Conservation (phyloP, 805 yeast genomes). For the Saccharomycopsis babjevae region DNA sequence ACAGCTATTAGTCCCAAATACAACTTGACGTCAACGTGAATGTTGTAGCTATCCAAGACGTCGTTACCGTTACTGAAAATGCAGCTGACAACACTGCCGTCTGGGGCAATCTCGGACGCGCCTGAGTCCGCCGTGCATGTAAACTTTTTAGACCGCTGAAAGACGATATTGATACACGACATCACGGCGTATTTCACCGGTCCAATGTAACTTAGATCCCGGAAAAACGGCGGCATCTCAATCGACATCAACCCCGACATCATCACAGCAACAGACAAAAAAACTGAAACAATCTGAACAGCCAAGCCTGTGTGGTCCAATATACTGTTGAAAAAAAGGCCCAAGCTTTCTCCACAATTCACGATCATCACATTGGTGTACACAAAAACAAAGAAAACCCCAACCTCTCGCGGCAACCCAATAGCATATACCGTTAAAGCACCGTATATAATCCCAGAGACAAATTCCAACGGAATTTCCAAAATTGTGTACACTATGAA, state of each 20-base stretch:
- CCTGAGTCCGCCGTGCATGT: conserved; percentile 32
- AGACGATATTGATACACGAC: conserved; percentile 48
- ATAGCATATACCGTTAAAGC: conserved; percentile 56
- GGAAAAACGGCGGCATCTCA: conserved; percentile 58
- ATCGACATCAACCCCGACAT: conserved; percentile 83
- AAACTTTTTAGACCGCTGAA: conserved; percentile 39
- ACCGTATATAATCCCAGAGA: conserved; percentile 49
- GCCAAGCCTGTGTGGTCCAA: conserved; percentile 75
- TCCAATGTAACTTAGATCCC: conserved; percentile 63
- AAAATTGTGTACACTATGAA: conserved; percentile 46
- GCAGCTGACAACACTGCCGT: conserved; percentile 32
- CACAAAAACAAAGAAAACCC: conserved; percentile 55
- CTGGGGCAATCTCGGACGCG: not conserved
- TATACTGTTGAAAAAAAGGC: conserved; percentile 66
- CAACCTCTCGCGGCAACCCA: conserved; percentile 62
- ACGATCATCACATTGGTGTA: conserved; percentile 44
- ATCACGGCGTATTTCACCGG: conserved; percentile 69
- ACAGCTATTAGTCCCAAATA: conserved; percentile 15
- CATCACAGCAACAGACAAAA: conserved; percentile 61
- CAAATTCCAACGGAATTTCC: conserved; percentile 60
- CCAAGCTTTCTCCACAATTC: conserved; percentile 77
- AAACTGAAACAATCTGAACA: conserved; percentile 55
- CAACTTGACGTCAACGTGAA: conserved; percentile 28
- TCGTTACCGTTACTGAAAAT: conserved; percentile 41
- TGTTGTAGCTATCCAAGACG: conserved; percentile 42